phyloP scores from a whole-genome alignment of 768 basidiomycete species.

The Psilocybe subaeruginosa region DNA sequence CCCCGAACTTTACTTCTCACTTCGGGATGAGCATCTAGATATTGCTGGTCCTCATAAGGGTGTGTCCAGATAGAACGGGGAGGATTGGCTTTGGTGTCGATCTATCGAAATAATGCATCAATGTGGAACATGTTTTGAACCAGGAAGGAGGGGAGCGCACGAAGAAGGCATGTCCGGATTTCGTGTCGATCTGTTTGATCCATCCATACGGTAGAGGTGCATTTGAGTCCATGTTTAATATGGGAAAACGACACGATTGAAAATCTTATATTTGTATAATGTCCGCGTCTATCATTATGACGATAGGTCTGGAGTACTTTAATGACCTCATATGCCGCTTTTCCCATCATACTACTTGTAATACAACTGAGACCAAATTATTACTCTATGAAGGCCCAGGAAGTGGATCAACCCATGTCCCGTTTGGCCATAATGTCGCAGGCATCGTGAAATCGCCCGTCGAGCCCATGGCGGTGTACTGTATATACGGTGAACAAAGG shows the following conservation, averaged over 20 bases:
- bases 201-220: constrained; percentile 58
- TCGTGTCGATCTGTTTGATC: constrained; percentile 49
- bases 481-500: constrained; percentile 9
- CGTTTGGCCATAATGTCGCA: constrained; percentile 76
- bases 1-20: constrained; percentile 35
- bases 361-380: neutral
- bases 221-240: constrained; percentile 11
- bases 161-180: constrained; percentile 47
- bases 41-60: constrained; percentile 71
- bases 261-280: constrained; percentile 1
- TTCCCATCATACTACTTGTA: neutral
- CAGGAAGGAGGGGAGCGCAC: constrained; percentile 33
- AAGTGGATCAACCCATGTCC: constrained; percentile 77
- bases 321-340: constrained; percentile 15
- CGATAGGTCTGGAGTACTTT: constrained; percentile 5
- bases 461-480: constrained; percentile 51
- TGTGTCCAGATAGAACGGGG: constrained; percentile 75
- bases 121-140: neutral
- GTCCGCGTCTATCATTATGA: constrained; percentile 11
- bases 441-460: constrained; percentile 83
- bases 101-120: constrained; percentile 33
- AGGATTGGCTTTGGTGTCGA: constrained; percentile 65
- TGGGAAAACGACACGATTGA: neutral
- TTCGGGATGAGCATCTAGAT: constrained; percentile 58
- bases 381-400: constrained; percentile 61